Evolutionary conservation across 2,329 filamentous ascomycete genomes (phyloP).

Genomic region (Aspergillus vadensis): DNA sequence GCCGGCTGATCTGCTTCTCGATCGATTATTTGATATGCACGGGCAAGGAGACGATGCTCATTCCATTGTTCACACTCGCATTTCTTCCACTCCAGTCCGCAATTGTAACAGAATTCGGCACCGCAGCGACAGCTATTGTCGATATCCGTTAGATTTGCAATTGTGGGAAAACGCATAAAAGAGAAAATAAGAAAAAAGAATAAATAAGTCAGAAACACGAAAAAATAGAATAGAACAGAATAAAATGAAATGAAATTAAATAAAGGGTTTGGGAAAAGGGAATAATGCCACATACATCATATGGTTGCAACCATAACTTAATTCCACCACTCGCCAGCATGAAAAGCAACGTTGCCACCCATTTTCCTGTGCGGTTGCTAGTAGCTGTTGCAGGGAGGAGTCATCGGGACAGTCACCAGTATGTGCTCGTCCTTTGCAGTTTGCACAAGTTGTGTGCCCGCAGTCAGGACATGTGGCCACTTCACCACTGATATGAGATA

Average conservation of each 20-base stretch:
- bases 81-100: conserved; percentile 46
- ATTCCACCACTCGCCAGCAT: conserved; percentile 54
- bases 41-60: conserved; percentile 37
- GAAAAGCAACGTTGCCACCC: conserved; percentile 56
- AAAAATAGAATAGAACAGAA: too few species aligned
- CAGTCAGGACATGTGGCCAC: conserved; percentile 51
- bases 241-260: too few species aligned
- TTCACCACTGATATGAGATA: conserved; percentile 31
- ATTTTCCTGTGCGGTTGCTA: conserved; percentile 45
- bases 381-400: conserved; percentile 39
- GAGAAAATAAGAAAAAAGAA: too few species aligned
- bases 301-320: conserved; percentile 56
- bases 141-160: background rate
- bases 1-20: conserved; percentile 16
- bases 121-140: conserved; percentile 49
- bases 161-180: too few species aligned
- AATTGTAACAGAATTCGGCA: conserved; percentile 55
- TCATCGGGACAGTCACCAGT: conserved; percentile 53
- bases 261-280: too few species aligned
- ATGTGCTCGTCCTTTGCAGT: conserved; percentile 57
- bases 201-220: too few species aligned
- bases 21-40: conserved; percentile 38
- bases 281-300: conserved; percentile 45
- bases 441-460: conserved; percentile 48
- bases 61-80: conserved; percentile 47